Evolutionary conservation across 495 filamentous ascomycete genomes (phyloP).

Genomic region (Viridothelium virens): DNA sequence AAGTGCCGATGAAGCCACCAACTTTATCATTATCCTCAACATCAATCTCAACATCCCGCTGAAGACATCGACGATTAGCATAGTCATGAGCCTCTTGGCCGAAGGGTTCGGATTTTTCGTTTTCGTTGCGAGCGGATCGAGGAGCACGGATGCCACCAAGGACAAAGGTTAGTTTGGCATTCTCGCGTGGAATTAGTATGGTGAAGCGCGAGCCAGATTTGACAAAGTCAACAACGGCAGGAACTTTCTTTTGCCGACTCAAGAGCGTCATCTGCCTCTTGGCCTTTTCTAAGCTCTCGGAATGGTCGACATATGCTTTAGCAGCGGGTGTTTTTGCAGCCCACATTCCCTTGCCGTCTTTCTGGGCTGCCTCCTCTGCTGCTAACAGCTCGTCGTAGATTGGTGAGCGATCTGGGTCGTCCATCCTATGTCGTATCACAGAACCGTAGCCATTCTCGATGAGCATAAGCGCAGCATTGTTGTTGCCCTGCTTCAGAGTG

Average conservation of each 20-base stretch:
- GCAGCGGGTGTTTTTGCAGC: slow-evolving; percentile 70
- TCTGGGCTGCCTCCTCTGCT: slow-evolving; percentile 77
- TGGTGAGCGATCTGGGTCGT: slow-evolving; percentile 83
- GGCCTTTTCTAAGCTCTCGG: slow-evolving; percentile 86
- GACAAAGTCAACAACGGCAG: slow-evolving; percentile 92
- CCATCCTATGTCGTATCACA: slow-evolving; percentile 86
- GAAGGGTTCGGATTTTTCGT: slow-evolving; percentile 83
- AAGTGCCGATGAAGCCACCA: slow-evolving; percentile 91
- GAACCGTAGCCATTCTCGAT: slow-evolving; percentile 89
- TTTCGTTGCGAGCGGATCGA: slow-evolving; percentile 68
- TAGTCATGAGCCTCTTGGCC: slow-evolving; percentile 91
- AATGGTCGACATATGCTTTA: slow-evolving; percentile 78
- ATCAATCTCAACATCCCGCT: slow-evolving; percentile 94
- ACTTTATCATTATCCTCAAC: slow-evolving; percentile 92
- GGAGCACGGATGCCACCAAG: slow-evolving; percentile 92
- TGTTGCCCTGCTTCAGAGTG: slow-evolving; percentile 72
- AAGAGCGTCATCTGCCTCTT: slow-evolving; percentile 84
- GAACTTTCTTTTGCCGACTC: slow-evolving; percentile 83
- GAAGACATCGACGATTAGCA: slow-evolving; percentile 76
- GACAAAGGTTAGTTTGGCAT: slow-evolving; percentile 89
- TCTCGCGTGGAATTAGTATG: slow-evolving; percentile 83
- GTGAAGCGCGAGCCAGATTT: slow-evolving; percentile 93
- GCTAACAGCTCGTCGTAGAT: slow-evolving; percentile 89
- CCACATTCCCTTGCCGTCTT: slow-evolving; percentile 91
- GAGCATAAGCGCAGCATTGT: slow-evolving; percentile 75